Percentiles rank a stretch among this genome's conserved stretches.
phyloP scores from a whole-genome alignment of 768 basidiomycete species.

The Rhodosporidiobolus sp. region DNA sequence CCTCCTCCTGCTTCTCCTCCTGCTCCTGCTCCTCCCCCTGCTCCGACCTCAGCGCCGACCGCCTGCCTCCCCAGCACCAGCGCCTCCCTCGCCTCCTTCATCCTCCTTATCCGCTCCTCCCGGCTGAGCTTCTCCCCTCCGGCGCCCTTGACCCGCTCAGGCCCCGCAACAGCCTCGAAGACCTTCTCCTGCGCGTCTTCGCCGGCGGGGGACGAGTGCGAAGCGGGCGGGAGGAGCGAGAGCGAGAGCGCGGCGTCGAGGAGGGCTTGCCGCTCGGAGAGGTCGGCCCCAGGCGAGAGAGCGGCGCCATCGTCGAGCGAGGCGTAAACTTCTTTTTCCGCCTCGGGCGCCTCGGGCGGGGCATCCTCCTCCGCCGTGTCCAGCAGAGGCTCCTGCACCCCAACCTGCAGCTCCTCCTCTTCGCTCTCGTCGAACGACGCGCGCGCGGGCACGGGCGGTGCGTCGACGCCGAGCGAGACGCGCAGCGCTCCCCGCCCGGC shows the following conservation, averaged over 20 bases:
- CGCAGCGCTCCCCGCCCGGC: neutral
- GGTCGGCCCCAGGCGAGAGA: neutral
- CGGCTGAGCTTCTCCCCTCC: constrained; percentile 11
- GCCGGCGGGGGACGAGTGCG: neutral
- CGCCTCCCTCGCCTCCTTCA: constrained; percentile 33
- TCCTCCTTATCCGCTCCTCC: constrained; percentile 32
- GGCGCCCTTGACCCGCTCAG: neutral
- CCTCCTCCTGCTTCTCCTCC: neutral
- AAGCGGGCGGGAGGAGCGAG: neutral
- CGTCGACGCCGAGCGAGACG: neutral
- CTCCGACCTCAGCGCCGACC: neutral
- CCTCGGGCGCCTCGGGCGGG: neutral
- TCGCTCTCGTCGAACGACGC: too few relatives aligned
- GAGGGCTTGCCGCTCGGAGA: constrained; percentile 12
- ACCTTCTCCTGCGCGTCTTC: constrained; percentile 9
- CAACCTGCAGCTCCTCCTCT: neutral
- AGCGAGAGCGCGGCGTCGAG: constrained; percentile 25
- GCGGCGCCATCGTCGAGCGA: constrained; percentile 3
- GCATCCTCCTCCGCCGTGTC: neutral
- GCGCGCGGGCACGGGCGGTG: neutral
- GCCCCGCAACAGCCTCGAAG: constrained; percentile 33
- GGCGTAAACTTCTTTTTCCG: neutral
- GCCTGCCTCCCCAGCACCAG: neutral
- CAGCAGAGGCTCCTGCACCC: too few relatives aligned
- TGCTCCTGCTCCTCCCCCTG: too few relatives aligned